phyloP scores from a whole-genome alignment of 2,329 filamentous ascomycete genomes.

The Aspergillus brunneoviolaceus region DNA sequence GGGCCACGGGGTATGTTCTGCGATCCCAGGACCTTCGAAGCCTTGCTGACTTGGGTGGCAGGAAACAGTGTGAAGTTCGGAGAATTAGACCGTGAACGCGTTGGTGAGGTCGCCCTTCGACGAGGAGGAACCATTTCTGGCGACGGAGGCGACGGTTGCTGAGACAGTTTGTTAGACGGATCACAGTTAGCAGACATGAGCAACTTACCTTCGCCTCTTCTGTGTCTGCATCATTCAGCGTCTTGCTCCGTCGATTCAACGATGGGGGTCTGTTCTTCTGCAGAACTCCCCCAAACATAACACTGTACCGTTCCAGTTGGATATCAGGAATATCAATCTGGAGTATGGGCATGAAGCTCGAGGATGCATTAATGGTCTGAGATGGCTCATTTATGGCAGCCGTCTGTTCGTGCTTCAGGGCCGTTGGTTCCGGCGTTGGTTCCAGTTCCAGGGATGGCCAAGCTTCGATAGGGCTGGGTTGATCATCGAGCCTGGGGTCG shows the following conservation, averaged over 20 bases:
- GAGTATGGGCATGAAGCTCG: slow-evolving; percentile 48
- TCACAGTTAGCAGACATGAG: background rate
- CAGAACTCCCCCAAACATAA: slow-evolving; percentile 84
- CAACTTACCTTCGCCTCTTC: slow-evolving; percentile 46
- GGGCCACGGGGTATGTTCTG: slow-evolving; percentile 32
- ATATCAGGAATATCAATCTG: slow-evolving; percentile 78
- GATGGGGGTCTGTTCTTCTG: slow-evolving; percentile 42
- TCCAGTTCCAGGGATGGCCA: slow-evolving; percentile 29
- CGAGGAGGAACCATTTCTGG: slow-evolving; percentile 24
- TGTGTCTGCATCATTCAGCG: slow-evolving; percentile 52
- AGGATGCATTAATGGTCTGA: background rate
- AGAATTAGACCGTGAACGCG: slow-evolving; percentile 31
- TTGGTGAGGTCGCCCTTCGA: slow-evolving; percentile 40
- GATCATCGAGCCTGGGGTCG: slow-evolving; percentile 5
- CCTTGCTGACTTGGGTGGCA: slow-evolving; percentile 31
- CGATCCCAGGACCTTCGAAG: slow-evolving; percentile 29
- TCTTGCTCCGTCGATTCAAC: slow-evolving; percentile 38
- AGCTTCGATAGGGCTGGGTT: slow-evolving; percentile 14
- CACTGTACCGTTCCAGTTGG: slow-evolving; percentile 83
- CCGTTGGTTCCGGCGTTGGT: background rate
- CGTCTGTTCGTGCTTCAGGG: slow-evolving; percentile 23
- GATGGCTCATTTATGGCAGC: background rate
- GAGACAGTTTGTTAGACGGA: background rate
- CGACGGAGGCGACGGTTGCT: slow-evolving; percentile 7
- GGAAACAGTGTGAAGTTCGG: slow-evolving; percentile 43